Conservation (phyloP, 169 alveolate species). For the Eimeria sp. region DNA sequence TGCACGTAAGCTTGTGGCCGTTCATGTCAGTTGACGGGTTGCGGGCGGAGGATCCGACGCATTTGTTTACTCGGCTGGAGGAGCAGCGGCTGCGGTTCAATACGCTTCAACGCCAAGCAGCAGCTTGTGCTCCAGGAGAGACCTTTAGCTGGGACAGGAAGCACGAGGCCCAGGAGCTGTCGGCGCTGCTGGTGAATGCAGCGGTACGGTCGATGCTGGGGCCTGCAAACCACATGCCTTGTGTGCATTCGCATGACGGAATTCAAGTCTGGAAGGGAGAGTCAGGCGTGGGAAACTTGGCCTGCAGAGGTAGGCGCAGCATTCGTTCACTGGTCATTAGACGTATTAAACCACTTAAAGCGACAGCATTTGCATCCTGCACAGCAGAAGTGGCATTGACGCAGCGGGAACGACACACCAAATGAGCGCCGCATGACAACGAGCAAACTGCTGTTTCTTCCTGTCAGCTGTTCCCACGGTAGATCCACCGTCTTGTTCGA, state of each 20-base stretch:
- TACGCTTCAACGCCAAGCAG: conserved; percentile 54
- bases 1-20: conserved; percentile 24
- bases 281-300: conserved; percentile 83
- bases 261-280: conserved; percentile 88
- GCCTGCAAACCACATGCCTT: conserved; percentile 1
- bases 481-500: neutral
- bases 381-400: neutral
- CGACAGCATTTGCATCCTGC: neutral
- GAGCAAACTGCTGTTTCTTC: neutral
- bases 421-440: too few species aligned
- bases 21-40: conserved; percentile 10
- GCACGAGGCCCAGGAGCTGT: conserved; percentile 15
- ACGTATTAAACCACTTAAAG: neutral
- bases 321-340: too few species aligned
- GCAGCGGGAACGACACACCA: neutral
- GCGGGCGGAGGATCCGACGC: neutral
- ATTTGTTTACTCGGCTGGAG: neutral
- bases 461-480: neutral
- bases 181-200: neutral
- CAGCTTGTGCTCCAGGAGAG: neutral
- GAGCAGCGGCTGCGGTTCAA: conserved; percentile 71
- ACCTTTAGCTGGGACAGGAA: conserved; percentile 25
- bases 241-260: conserved; percentile 86
- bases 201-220: conserved; percentile 29
- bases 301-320: conserved; percentile 78